A percentile compares a stretch with the other conserved stretches of the same genome.
phyloP scores from a whole-genome alignment of 495 filamentous ascomycete species.

The Cryomyces antarcticus region DNA sequence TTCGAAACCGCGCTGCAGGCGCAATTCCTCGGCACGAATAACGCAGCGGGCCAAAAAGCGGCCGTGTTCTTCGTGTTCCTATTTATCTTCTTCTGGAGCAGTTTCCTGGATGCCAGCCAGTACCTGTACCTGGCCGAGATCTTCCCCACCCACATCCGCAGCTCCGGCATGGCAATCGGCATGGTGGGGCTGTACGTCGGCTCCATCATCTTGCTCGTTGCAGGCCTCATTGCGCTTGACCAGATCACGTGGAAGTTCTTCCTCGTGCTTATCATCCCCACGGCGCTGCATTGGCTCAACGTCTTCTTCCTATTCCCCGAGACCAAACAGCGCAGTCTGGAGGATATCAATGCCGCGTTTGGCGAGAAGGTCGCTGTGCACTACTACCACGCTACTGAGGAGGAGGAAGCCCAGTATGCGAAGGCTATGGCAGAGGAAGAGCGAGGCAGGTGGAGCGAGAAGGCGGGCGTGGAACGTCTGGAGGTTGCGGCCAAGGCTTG shows the following conservation, averaged over 20 bases:
- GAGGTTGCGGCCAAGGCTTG: too few relatives aligned
- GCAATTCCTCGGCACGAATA: conserved; percentile 2
- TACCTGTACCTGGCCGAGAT: conserved; percentile 8
- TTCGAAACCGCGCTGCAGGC: conserved; percentile 8
- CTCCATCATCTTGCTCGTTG: conserved; percentile 9
- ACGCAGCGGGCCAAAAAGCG: conserved; percentile 8
- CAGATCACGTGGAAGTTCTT: conserved; percentile 10
- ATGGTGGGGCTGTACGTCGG: conserved; percentile 7
- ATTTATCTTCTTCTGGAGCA: conserved; percentile 10
- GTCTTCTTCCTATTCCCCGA: conserved; percentile 10
- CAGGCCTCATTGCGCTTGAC: conserved; percentile 10
- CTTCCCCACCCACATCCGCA: conserved; percentile 5
- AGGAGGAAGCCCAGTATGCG: conserved; percentile 8
- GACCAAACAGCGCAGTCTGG: conserved; percentile 3
- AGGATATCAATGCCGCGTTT: conserved; percentile 10
- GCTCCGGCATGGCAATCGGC: conserved; percentile 6
- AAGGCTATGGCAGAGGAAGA: conserved; percentile 1
- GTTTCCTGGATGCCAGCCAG: conserved; percentile 9
- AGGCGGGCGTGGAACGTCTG: too few relatives aligned
- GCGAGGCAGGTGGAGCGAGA: too few relatives aligned
- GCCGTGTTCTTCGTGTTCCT: conserved; percentile 12
- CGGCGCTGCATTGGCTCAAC: conserved; percentile 5
- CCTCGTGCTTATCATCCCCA: conserved; percentile 7
- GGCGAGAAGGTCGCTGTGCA: conserved; percentile 10
- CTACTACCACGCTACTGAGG: conserved; percentile 8